Conservation (phyloP, 2,329 filamentous ascomycete genomes). For the Cercospora sp. region DNA sequence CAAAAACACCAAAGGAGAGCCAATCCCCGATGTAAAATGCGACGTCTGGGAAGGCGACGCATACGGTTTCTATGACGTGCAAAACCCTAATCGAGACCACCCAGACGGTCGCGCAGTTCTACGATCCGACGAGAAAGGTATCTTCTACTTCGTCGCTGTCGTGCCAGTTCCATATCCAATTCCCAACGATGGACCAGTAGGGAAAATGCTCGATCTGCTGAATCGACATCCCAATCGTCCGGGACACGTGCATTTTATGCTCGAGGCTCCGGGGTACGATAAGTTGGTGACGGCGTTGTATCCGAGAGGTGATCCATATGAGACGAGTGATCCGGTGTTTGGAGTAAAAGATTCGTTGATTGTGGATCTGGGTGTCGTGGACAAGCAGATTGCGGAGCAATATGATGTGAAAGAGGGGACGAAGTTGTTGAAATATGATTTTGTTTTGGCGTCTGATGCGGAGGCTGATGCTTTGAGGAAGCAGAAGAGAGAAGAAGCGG, state of each 20-base stretch:
- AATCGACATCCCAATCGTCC: slow-evolving; percentile 72
- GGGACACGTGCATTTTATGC: slow-evolving; percentile 86
- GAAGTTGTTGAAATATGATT: slow-evolving; percentile 61
- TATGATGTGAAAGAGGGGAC: slow-evolving; percentile 66
- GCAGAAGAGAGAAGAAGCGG: slow-evolving; percentile 57
- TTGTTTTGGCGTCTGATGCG: slow-evolving; percentile 70
- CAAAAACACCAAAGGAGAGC: slow-evolving; percentile 61
- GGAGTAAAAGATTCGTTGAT: slow-evolving; percentile 78
- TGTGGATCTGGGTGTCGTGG: slow-evolving; percentile 59
- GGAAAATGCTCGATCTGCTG: slow-evolving; percentile 40
- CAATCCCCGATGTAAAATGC: slow-evolving; percentile 65
- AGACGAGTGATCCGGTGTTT: slow-evolving; percentile 80
- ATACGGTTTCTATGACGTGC: slow-evolving; percentile 76
- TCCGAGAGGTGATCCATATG: slow-evolving; percentile 73
- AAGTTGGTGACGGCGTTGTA: slow-evolving; percentile 81
- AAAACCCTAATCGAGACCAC: slow-evolving; percentile 62
- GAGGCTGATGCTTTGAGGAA: slow-evolving; percentile 67
- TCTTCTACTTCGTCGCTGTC: slow-evolving; percentile 82
- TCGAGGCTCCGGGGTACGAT: slow-evolving; percentile 75
- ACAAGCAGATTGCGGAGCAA: slow-evolving; percentile 53
- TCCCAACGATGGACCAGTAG: slow-evolving; percentile 75
- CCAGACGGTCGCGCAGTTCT: slow-evolving; percentile 73
- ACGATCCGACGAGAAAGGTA: slow-evolving; percentile 65
- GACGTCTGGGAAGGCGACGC: slow-evolving; percentile 85
- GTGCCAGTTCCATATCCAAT: slow-evolving; percentile 82